These are phyloP conservation scores for Pontederia paniculata DNA, from an alignment of 176 grass and related monocot species.

Conservation along the genomic window DNA sequence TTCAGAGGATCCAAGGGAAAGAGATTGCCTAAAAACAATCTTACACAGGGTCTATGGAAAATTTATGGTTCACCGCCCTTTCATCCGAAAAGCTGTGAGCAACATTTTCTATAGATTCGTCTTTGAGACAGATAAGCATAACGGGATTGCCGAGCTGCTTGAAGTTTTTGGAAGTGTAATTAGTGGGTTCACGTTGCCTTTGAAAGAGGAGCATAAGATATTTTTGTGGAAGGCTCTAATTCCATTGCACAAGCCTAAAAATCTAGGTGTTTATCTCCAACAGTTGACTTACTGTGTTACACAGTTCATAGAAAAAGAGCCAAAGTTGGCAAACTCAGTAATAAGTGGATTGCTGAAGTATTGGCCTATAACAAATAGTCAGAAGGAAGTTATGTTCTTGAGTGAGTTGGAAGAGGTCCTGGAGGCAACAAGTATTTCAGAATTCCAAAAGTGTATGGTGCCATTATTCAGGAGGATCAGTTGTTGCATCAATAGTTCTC, in stretches of 20 bases:
- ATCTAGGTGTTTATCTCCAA: conserved; percentile 12
- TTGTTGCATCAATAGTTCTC: conserved; percentile 4
- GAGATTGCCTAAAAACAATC: conserved; percentile 16
- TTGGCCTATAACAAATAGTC: conserved; percentile 12
- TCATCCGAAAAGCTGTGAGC: conserved; percentile 10
- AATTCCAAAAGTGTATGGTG: conserved; percentile 4
- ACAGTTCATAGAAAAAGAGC: conserved; percentile 10
- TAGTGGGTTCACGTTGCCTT: neutral
- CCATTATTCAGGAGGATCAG: conserved; percentile 9
- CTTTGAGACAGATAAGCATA: conserved; percentile 5
- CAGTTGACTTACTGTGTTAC: conserved; percentile 8
- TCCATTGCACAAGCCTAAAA: conserved; percentile 9
- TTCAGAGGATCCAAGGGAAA: conserved; percentile 14
- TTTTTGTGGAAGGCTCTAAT: conserved; percentile 3
- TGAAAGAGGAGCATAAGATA: conserved; percentile 14
- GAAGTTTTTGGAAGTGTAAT: conserved; percentile 8
- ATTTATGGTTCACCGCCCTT: conserved; percentile 15
- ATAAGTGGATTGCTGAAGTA: conserved; percentile 9
- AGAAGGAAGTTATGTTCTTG: conserved; percentile 17
- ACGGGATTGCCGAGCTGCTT: conserved; percentile 4
- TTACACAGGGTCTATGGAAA: conserved; percentile 16
- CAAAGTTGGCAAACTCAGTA: conserved; percentile 1
- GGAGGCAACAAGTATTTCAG: neutral
- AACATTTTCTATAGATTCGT: conserved; percentile 8
- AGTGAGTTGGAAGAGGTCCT: conserved; percentile 14